phyloP scores from a whole-genome alignment of 2,329 filamentous ascomycete genomes.

The Penicillium sp. region DNA sequence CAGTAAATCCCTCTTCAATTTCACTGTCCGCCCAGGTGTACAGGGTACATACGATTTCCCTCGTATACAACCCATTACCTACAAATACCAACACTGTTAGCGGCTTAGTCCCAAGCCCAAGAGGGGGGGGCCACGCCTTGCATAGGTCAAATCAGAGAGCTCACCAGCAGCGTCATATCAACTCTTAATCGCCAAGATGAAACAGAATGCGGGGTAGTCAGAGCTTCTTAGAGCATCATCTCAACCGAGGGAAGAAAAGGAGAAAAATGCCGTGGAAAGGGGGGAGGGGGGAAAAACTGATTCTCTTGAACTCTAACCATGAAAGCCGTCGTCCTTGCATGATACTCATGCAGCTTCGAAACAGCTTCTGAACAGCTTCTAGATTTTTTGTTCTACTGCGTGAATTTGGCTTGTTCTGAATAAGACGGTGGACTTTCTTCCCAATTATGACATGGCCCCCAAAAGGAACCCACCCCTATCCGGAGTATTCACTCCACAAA shows the following conservation, averaged over 20 bases:
- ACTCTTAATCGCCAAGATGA: not conserved
- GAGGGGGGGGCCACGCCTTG: not conserved
- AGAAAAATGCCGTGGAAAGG: not conserved
- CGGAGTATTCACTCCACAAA: not conserved
- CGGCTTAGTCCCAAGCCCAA: not conserved
- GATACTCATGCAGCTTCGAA: not conserved
- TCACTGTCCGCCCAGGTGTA: not conserved
- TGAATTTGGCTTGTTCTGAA: not conserved
- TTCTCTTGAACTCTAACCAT: not conserved
- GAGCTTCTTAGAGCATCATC: not conserved
- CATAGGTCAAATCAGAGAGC: not conserved
- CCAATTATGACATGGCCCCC: not conserved
- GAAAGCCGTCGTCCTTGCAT: not conserved
- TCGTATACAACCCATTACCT: not conserved
- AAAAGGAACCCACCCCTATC: not conserved
- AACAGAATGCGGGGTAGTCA: constrained; percentile 4
- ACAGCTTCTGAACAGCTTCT: not conserved
- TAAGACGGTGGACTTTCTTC: not conserved
- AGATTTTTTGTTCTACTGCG: too few relatives aligned
- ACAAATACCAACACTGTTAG: not conserved
- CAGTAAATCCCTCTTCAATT: too few relatives aligned
- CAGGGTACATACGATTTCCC: not conserved
- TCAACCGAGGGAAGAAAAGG: not conserved
- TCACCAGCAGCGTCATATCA: not conserved
- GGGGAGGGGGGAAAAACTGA: not conserved